phyloP scores from a whole-genome alignment of 148 eudicot species.

The Vaccinium corymbosum region DNA sequence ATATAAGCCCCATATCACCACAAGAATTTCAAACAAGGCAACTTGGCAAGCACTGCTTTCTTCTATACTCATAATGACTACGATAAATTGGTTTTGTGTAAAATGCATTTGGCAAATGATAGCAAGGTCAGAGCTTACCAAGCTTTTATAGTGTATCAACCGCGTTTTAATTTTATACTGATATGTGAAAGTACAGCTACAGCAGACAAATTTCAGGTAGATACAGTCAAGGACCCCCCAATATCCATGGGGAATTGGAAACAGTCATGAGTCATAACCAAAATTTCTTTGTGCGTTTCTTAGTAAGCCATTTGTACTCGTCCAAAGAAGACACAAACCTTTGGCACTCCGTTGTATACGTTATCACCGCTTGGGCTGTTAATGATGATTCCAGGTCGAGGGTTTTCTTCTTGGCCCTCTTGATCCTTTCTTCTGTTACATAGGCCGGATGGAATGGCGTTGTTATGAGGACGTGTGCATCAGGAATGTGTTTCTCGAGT shows the following conservation, averaged over 20 bases:
- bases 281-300: neutral
- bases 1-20: neutral
- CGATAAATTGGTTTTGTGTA: no score
- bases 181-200: neutral
- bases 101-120: neutral
- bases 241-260: neutral
- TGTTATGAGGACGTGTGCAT: constrained; percentile 79
- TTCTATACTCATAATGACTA: neutral
- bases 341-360: constrained; percentile 80
- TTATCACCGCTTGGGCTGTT: constrained; percentile 64
- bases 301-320: neutral
- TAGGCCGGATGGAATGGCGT: constrained; percentile 99
- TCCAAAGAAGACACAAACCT: constrained; percentile 40
- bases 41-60: neutral
- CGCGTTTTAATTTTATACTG: neutral
- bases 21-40: neutral
- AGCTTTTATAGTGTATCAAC: constrained; percentile 47
- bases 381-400: constrained; percentile 63
- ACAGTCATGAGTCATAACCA: neutral
- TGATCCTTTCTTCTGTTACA: constrained; percentile 89
- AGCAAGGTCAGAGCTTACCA: constrained; percentile 43
- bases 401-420: constrained; percentile 84
- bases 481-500: constrained; percentile 89
- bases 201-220: neutral
- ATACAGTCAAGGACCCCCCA: neutral